These are phyloP conservation scores for Keithomyces neogunnii DNA, from an alignment of 2,329 filamentous ascomycete genomes.

Conservation along the genomic window DNA sequence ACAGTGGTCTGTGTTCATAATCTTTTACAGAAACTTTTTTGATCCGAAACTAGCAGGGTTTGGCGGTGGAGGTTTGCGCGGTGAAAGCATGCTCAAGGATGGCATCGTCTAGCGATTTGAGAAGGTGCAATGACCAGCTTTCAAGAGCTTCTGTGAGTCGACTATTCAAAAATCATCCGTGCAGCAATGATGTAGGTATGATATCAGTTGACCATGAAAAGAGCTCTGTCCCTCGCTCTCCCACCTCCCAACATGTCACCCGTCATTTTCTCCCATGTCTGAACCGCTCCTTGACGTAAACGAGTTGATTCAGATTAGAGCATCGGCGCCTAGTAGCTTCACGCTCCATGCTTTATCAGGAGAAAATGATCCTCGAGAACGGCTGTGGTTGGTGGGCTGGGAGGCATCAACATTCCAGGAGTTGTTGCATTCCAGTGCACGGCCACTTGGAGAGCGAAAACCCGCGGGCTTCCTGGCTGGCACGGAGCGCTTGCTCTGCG, in stretches of 20 bases:
- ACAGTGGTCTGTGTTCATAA: too few relatives aligned
- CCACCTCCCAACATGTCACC: neutral
- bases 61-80: too few relatives aligned
- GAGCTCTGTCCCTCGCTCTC: neutral
- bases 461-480: neutral
- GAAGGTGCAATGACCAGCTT: too few relatives aligned
- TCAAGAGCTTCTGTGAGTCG: too few relatives aligned
- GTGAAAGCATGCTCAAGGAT: too few relatives aligned
- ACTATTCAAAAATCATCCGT: too few relatives aligned
- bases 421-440: constrained; percentile 5
- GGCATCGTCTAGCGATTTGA: too few relatives aligned
- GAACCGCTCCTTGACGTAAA: constrained; percentile 1
- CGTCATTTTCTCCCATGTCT: neutral
- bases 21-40: too few relatives aligned
- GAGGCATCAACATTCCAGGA: constrained; percentile 1
- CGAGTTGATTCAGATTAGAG: neutral
- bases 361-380: neutral
- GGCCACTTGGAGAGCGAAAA: neutral
- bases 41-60: too few relatives aligned
- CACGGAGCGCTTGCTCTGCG: neutral
- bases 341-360: neutral
- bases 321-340: neutral
- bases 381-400: constrained; percentile 1
- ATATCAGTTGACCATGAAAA: neutral
- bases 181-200: neutral